Conservation (phyloP, 78 protist species). For the Chrysochromulina parva region DNA sequence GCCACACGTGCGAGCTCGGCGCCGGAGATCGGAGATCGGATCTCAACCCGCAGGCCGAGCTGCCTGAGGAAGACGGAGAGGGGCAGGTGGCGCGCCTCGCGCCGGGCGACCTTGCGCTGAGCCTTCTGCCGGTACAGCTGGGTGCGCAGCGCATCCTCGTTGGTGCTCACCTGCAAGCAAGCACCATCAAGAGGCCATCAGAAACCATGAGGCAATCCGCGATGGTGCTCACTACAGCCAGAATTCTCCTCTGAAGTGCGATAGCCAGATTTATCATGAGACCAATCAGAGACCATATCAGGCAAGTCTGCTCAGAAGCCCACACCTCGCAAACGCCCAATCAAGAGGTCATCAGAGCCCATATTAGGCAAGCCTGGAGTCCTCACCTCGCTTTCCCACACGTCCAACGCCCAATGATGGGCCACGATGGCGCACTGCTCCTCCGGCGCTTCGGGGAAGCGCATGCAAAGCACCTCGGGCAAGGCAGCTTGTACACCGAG, state of each 20-base stretch:
- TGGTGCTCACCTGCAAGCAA: too few relatives aligned
- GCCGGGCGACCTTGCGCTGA: background rate
- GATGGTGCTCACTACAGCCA: too few relatives aligned
- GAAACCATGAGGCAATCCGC: too few relatives aligned
- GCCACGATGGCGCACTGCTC: background rate
- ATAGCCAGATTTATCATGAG: too few relatives aligned
- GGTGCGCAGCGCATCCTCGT: constrained; percentile 1
- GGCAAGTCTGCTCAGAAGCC: too few relatives aligned
- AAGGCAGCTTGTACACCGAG: background rate
- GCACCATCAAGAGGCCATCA: too few relatives aligned
- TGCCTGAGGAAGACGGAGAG: background rate
- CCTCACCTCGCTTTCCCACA: background rate
- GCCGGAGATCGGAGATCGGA: background rate
- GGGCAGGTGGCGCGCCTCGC: background rate
- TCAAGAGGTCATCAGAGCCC: too few relatives aligned
- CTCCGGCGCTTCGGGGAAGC: background rate
- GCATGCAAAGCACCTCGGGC: background rate
- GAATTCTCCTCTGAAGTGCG: too few relatives aligned
- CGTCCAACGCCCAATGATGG: background rate
- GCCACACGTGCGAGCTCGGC: background rate
- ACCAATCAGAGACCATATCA: too few relatives aligned
- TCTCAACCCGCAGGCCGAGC: background rate
- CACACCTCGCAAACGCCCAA: too few relatives aligned
- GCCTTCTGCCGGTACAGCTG: constrained; percentile 3
- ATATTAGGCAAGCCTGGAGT: background rate